Conservation (phyloP, 148 eudicot species). For the Bassia scoparia region DNA sequence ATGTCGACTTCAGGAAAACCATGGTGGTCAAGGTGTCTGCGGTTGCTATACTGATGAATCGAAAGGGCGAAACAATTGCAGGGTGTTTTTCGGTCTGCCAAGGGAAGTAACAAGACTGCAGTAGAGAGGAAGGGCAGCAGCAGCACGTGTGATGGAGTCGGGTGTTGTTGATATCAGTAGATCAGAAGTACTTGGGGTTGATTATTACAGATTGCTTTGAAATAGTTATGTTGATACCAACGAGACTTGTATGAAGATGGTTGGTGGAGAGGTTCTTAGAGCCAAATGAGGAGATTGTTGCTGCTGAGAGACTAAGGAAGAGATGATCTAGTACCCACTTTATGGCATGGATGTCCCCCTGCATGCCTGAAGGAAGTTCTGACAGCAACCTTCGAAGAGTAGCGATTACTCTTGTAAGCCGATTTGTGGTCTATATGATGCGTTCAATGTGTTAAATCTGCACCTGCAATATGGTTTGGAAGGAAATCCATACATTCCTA, state of each 20-base stretch:
- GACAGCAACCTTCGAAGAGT: not conserved
- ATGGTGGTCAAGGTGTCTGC: slow-evolving; percentile 19
- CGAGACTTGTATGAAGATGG: slow-evolving; percentile 11
- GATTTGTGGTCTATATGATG: slow-evolving; percentile 9
- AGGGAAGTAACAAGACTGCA: slow-evolving; percentile 6
- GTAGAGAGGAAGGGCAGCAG: not conserved
- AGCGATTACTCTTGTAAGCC: not conserved
- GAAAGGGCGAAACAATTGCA: slow-evolving; percentile 2
- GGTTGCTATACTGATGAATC: slow-evolving; percentile 16
- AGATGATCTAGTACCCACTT: slow-evolving; percentile 9
- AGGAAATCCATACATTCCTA: slow-evolving; percentile 25
- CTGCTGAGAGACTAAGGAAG: slow-evolving; percentile 11
- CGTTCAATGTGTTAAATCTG: slow-evolving; percentile 13
- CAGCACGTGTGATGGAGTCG: slow-evolving; percentile 14
- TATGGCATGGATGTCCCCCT: slow-evolving; percentile 17
- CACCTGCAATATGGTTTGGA: slow-evolving; percentile 14
- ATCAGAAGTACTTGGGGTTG: slow-evolving; percentile 10
- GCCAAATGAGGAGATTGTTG: not conserved
- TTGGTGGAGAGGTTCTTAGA: slow-evolving; percentile 2
- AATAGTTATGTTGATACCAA: slow-evolving; percentile 14
- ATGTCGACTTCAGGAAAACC: slow-evolving; percentile 18
- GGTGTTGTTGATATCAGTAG: slow-evolving; percentile 19
- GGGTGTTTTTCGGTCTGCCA: slow-evolving; percentile 25
- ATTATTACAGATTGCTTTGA: slow-evolving; percentile 20
- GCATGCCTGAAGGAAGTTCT: slow-evolving; percentile 8